phyloP scores from a whole-genome alignment of 176 grass and related monocot species.

The Avena eriantha region DNA sequence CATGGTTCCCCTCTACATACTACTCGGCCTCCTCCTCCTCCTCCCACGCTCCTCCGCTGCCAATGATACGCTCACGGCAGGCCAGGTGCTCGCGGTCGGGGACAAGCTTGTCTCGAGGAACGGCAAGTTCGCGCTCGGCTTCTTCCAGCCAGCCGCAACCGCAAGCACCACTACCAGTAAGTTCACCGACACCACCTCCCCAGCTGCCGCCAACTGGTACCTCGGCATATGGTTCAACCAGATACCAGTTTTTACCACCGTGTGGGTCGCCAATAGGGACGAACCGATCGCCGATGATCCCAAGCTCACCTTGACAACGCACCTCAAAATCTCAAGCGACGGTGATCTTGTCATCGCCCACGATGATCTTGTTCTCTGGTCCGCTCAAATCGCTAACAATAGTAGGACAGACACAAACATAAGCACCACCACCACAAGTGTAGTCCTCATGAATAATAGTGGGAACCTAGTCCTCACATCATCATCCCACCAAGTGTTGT shows the following conservation, averaged over 20 bases:
- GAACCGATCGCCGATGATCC: background rate
- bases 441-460: constrained; percentile 27
- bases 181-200: background rate
- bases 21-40: background rate
- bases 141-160: constrained; percentile 27
- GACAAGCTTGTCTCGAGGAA: constrained; percentile 55
- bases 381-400: background rate
- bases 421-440: constrained; percentile 3
- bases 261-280: constrained; percentile 23
- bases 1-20: background rate
- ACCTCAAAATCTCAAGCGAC: constrained; percentile 41
- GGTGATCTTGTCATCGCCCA: constrained; percentile 46
- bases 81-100: constrained; percentile 11
- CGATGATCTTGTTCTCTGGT: constrained; percentile 25
- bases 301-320: background rate
- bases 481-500: background rate
- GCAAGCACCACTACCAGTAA: background rate
- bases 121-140: constrained; percentile 59
- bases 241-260: background rate
- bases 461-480: constrained; percentile 46
- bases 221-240: constrained; percentile 6
- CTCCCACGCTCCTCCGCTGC: background rate
- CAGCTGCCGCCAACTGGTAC: background rate
- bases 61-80: constrained; percentile 6
- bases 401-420: background rate